These are phyloP conservation scores for Ganoderma lucidum DNA, from an alignment of 1,284 basidiomycete genomes.

Conservation along the genomic window DNA sequence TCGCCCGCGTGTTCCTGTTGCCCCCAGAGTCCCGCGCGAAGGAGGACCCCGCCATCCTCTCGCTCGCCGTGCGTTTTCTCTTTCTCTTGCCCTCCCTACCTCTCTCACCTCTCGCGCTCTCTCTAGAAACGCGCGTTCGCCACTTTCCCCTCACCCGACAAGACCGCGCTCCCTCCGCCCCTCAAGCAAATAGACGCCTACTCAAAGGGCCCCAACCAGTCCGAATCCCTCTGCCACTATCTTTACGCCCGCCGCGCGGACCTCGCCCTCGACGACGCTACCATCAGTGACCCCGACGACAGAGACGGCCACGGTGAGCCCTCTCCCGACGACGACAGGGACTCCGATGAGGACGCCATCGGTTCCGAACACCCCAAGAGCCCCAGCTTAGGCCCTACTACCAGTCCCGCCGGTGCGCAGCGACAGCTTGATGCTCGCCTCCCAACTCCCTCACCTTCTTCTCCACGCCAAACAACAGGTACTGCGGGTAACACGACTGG, in stretches of 20 bases:
- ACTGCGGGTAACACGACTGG: constrained; percentile 32
- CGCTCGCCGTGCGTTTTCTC: constrained; percentile 27
- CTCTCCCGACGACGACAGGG: constrained; percentile 29
- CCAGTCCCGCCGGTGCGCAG: constrained; percentile 29
- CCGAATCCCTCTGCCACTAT: constrained; percentile 31
- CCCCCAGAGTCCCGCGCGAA: constrained; percentile 30
- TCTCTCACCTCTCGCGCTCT: constrained; percentile 24
- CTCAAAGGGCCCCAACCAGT: constrained; percentile 21
- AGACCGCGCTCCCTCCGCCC: constrained; percentile 31
- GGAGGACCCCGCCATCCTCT: constrained; percentile 28
- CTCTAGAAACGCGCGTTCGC: constrained; percentile 29
- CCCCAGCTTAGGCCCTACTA: constrained; percentile 30
- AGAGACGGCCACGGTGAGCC: constrained; percentile 32
- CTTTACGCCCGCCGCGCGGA: constrained; percentile 30
- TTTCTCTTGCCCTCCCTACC: background rate
- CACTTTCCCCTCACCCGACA: constrained; percentile 27
- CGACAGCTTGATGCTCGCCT: constrained; percentile 25
- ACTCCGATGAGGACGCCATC: constrained; percentile 34
- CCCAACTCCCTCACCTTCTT: constrained; percentile 27
- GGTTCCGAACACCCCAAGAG: constrained; percentile 34
- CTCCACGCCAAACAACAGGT: constrained; percentile 23
- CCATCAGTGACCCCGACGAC: constrained; percentile 27
- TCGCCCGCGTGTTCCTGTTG: constrained; percentile 30
- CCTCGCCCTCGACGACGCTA: constrained; percentile 27
- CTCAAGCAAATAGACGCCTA: constrained; percentile 35